These are phyloP conservation scores for Russula lepida DNA, from an alignment of 768 basidiomycete genomes.

Conservation along the genomic window DNA sequence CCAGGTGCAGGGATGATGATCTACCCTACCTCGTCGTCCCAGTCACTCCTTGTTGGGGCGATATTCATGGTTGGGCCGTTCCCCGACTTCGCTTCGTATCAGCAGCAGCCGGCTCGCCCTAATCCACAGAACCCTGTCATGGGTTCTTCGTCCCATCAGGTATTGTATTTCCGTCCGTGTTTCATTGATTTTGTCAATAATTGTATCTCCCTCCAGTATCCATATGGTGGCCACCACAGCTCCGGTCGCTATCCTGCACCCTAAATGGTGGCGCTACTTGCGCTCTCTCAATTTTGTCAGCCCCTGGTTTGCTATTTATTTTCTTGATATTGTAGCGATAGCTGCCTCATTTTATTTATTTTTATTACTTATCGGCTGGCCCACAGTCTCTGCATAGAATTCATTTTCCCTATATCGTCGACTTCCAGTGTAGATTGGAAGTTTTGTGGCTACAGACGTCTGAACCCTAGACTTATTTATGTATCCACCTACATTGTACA, in stretches of 20 bases:
- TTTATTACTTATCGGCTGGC: neutral
- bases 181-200: neutral
- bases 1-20: conserved; percentile 21
- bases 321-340: conserved; percentile 9
- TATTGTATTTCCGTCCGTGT: neutral
- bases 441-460: neutral
- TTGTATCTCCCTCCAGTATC: conserved; percentile 3
- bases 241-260: conserved; percentile 10
- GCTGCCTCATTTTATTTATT: neutral
- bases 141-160: conserved; percentile 38
- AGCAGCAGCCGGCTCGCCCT: conserved; percentile 9
- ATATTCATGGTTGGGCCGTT: conserved; percentile 36
- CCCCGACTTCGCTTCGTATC: conserved; percentile 33
- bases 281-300: neutral
- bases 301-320: neutral
- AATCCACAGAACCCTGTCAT: conserved; percentile 23
- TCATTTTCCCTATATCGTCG: neutral
- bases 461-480: neutral
- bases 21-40: conserved; percentile 15
- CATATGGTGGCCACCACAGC: conserved; percentile 9
- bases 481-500: conserved; percentile 2
- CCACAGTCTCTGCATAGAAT: neutral
- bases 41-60: conserved; percentile 16
- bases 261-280: neutral
- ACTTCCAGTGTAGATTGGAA: conserved; percentile 6